Base-by-base conservation (phyloP, 805 yeast genomes). In the Hanseniaspora guilliermondii region DNA sequence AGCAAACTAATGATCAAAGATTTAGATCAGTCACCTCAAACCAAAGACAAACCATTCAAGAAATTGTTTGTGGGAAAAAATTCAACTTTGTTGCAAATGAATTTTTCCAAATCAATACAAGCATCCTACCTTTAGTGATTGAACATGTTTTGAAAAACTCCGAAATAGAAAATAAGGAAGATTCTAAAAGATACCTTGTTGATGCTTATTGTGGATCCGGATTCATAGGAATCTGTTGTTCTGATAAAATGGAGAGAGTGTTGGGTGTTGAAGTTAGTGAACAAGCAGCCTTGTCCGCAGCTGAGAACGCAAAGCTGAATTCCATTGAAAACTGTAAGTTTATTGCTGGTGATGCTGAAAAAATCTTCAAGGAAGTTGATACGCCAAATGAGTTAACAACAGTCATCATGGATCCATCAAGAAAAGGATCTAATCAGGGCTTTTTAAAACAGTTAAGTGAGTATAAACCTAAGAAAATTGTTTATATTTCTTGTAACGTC, bases 151-250 rank as follows among this genome's bases (percentile, higher is more conserved):
- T 83, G 57, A 75, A 79, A 8, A 86, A 87, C 62, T 21, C 35
- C 4, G 39, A 47, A 3, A 69, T 89, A 52, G 72, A 73, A 48
- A 68, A 79, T 36, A 69, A 74, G 11, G 61, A 60, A n/a, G 68
- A 70, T 1, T 64, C 67, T 4, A 80, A 81, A 32, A 77, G 79
- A 62, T 87, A 81, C 64, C 70, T 89, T 48, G 95, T 89, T 27
- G 97, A 89, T 67, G 95, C 97, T 0, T 89, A 89, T 70, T 89
- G 97, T 73, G 97, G 97, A 1, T 85, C 95, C 3, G 98, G 98
- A 0, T 72, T 93, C 42, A 93, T 93, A 68, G 85, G 94, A 58
- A 82, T 93, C 56, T 81, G 96, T 8, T 83, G 95, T 61, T 83
- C 93, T 30, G 69, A 76, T 22, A 82, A 85, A 17, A 95, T 89